Evolutionary conservation across 2,329 filamentous ascomycete genomes (phyloP), one percentile per base, ranked within the genome.

Genomic region (Fusarium sp.): DNA sequence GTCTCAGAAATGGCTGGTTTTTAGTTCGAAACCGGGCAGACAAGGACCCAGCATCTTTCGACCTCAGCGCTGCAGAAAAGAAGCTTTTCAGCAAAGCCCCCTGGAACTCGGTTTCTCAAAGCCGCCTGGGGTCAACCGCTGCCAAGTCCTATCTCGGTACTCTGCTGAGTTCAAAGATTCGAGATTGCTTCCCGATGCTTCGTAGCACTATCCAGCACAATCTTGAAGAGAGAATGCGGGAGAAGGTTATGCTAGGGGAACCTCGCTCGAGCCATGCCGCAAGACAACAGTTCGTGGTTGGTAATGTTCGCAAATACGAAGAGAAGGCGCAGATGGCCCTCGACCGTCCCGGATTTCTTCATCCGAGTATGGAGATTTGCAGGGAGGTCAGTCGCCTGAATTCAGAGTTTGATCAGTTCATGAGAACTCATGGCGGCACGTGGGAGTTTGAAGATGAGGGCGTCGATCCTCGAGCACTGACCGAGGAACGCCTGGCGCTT

Each of bases 151-250:
- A 76, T 23, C 71, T 80, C 0, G 73, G 73, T 2, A 65, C 44
- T 3, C 56, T 79, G 10, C 66, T 80, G 10, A 76, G 77, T 36
- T 74, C 74, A 19, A 76, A 75, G 46, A 80, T 82, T 40, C 69
- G 72, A 4, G 62, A 57, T 0, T 76, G 75, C 12, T 82, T 81
- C 57, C 73, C 73, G 0, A 63, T 54, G 1, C 68, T 80, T 15
- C 68, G 73, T 23, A 51, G 40, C 0, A 70, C 61, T 0, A 71
- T 80, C 7, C 52, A 45, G 4, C 32, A 44, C 2, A 69, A 71
- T 1, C 67, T 79, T 0, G 24, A 42, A 0, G 53, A 64, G 3
- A 69, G 67, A 3, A 17, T 69, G 4, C 15, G 8, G 4, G 54
- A 68, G 9, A 62, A 62, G 2, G 11, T 40, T 0, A 17, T 24